These are phyloP conservation scores for Phytophthora sojae DNA, from an alignment of 352 stramenopile genomes.

Conservation along the genomic window DNA sequence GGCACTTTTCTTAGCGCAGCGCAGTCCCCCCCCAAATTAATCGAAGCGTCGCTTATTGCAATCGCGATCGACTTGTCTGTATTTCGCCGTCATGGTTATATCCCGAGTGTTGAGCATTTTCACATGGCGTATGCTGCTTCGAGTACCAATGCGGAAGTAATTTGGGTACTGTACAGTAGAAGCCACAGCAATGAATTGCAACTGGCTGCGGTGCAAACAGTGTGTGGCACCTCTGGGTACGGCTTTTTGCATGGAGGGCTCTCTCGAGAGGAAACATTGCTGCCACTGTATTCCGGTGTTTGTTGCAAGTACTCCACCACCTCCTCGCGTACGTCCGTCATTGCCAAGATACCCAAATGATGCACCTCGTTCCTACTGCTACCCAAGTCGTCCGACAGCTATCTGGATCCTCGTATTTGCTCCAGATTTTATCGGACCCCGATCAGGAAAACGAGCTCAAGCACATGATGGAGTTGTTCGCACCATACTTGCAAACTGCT, in stretches of 20 bases:
- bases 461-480: slow-evolving; percentile 52
- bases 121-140: no score
- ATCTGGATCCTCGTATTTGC: slow-evolving; percentile 67
- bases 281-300: slow-evolving; percentile 52
- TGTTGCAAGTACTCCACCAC: slow-evolving; percentile 74
- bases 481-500: slow-evolving; percentile 33
- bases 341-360: slow-evolving; percentile 49
- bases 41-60: no score
- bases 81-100: no score
- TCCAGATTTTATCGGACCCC: slow-evolving; percentile 56
- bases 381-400: slow-evolving; percentile 60
- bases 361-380: slow-evolving; percentile 44
- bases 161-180: no score
- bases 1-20: no score
- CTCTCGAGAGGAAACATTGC: slow-evolving; percentile 39
- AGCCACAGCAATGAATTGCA: no score
- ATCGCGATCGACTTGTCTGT: no score
- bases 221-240: no score
- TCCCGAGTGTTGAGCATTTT: no score
- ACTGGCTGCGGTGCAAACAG: no score
- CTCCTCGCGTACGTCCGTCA: slow-evolving; percentile 64
- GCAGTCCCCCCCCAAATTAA: no score
- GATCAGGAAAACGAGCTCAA: slow-evolving; percentile 59
- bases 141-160: no score
- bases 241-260: slow-evolving; percentile 9